Base-by-base conservation (phyloP, 1,139 yeast genomes). In the Suhomyces terraborum region DNA sequence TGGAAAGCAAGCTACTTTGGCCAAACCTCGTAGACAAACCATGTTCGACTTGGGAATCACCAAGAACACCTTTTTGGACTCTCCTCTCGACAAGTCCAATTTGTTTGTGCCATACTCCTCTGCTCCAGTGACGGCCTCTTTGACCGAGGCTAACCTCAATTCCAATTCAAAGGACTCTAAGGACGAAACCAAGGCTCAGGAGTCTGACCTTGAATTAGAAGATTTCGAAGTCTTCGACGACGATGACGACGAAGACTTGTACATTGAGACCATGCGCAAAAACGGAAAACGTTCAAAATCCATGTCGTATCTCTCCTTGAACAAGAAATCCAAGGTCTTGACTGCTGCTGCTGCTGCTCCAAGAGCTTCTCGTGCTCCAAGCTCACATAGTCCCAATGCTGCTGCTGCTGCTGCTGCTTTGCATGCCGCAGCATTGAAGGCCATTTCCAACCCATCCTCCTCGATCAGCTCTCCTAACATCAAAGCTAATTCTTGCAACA, bases 281-380 rank as follows among this genome's bases (percentile, higher is more conserved):
- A 64, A 66, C 50, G 77, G 74, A 39, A 81, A 81, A 56, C 69
- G 87, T 53, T 80, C 86, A 10, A 81, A 81, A 58, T 80, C 85
- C 10, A 71, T 81, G 77, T 77, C 84, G 26, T 79, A 75, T 49
- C 62, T 72, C 37, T 59, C 76, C 27, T 59, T 67, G 36, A 66
- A 67, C 47, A 80, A 80, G 55, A 79, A 75, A 55, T 66, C 75
- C 36, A 77, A 77, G 52, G 64, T 66, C 43, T 57, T 84, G 41
- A 83, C 89, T n/a, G 88, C 88, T 25, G 91, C 91, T 14, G 88
- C 89, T 12, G 88, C 88, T 23, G 88, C 91, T 31, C 93, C 91
- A 44, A 70, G 91, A 54, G 79, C 84, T n/a, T 83, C 88, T 14
- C 75, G 79, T 49, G 68, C 77, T 25, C 76, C 82, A 6, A 66